A percentile compares a stretch with the other conserved stretches of the same genome.
Conservation (phyloP, 2,329 filamentous ascomycete genomes). For the Teratosphaeriaceae sp. region DNA sequence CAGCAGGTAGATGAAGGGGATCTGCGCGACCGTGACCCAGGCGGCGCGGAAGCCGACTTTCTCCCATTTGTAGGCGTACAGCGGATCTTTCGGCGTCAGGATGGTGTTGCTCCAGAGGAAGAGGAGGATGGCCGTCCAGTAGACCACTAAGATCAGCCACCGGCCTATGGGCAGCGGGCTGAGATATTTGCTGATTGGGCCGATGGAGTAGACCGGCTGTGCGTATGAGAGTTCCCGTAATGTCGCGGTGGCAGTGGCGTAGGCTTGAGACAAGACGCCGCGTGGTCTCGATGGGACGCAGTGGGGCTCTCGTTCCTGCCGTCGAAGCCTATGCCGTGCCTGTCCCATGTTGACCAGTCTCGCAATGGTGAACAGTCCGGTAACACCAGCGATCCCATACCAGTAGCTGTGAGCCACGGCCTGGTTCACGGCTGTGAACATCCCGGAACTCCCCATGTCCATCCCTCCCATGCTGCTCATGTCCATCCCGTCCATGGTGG, state of each 20-base stretch:
- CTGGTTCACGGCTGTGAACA: conserved; percentile 21
- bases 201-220: conserved; percentile 25
- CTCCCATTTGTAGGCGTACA: conserved; percentile 38
- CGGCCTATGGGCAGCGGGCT: conserved; percentile 25
- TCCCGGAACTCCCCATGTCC: conserved; percentile 21
- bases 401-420: conserved; percentile 22
- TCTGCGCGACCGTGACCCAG: conserved; percentile 59
- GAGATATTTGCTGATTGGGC: conserved; percentile 24
- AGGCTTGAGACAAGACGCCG: conserved; percentile 17
- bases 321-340: conserved; percentile 10
- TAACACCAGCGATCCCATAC: conserved; percentile 22
- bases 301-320: conserved; percentile 7
- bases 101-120: conserved; percentile 27
- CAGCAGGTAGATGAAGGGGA: conserved; percentile 56
- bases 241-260: conserved; percentile 21
- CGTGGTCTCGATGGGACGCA: conserved; percentile 20
- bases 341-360: conserved; percentile 13
- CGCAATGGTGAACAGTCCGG: conserved; percentile 18
- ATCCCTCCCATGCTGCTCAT: conserved; percentile 18
- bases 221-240: conserved; percentile 23
- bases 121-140: conserved; percentile 25
- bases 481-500: conserved; percentile 16
- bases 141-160: conserved; percentile 23
- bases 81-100: conserved; percentile 17
- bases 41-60: conserved; percentile 62